Evolutionary conservation across 352 stramenopile genomes (phyloP), one percentile per base, ranked within the genome.

Genomic region (Nothophytophthora sp.): DNA sequence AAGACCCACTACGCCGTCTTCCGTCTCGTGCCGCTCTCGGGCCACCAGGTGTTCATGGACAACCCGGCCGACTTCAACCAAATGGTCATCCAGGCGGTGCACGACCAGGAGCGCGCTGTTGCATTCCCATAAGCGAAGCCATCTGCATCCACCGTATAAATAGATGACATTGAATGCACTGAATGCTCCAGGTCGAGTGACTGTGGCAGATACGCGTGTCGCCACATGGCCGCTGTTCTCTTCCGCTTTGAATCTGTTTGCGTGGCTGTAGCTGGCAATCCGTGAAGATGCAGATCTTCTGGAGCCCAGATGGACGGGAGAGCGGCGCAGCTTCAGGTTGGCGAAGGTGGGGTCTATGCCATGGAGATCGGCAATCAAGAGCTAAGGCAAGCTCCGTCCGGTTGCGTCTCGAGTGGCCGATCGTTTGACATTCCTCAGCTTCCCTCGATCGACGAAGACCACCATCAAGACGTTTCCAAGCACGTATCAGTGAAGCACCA

Each of bases 1-100:
- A 76, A 70, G 46, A 71, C 61, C 7, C 78, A 87, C 33, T 86
- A 90, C 62, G 78, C 78, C 4, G 70, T 73, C 20, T 85, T 91
- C 47, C 69, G 69, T 2, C 70, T 90, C 52, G 80, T 93, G 3
- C 80, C 82, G 15, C 50, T 68, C 4, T 80, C 82, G 0, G 82
- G 82, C 8, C 82, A 93, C 43, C 82, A 93, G 47, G 82, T 93
- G 19, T 93, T 93, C 54, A 91, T 93, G 82, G 82, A 93, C 74
- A 91, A 93, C 58, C 76, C 82, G 2, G 38, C 34, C 15, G 82
- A 86, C 30, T 93, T 93, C 40, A 90, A 91, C 54, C 63, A 72
- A 45, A 77, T 88, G 49, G 27, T 93, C 24, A 70, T 87, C 32
- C 71, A 88, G 40, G 73, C 77, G 18, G 75, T 91, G 45, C 76